phyloP scores from a whole-genome alignment of 2,329 filamentous ascomycete species.

The Teratosphaeria epicoccoides region DNA sequence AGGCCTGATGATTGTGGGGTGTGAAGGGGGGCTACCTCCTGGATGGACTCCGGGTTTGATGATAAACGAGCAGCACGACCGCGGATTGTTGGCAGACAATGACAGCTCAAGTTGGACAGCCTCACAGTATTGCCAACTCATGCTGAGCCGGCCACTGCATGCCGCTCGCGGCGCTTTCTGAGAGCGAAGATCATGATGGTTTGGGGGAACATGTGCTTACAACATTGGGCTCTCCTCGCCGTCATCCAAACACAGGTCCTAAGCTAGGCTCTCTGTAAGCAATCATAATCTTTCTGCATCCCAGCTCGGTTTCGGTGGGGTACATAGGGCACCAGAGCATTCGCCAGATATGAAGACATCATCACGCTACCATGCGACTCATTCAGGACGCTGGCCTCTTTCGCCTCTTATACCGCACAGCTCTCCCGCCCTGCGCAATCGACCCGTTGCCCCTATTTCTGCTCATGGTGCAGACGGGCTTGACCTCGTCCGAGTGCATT shows the following conservation, averaged over 20 bases:
- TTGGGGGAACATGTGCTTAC: neutral
- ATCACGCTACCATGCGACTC: neutral
- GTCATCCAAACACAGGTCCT: neutral
- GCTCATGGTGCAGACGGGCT: constrained; percentile 79
- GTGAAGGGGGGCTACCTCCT: too few species aligned
- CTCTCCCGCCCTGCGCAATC: constrained; percentile 23
- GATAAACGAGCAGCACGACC: too few species aligned
- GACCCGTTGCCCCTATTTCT: constrained; percentile 48
- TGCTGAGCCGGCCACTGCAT: too few species aligned
- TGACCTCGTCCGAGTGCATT: constrained; percentile 68
- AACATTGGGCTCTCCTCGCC: neutral
- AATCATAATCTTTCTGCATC: neutral
- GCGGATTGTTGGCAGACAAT: too few species aligned
- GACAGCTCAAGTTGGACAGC: too few species aligned
- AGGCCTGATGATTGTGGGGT: neutral
- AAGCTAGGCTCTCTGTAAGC: neutral
- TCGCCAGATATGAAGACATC: neutral
- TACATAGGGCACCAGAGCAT: neutral
- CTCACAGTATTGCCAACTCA: too few species aligned
- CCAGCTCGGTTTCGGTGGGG: neutral
- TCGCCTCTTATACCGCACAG: neutral
- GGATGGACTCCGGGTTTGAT: too few species aligned
- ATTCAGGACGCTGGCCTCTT: neutral
- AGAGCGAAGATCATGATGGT: too few species aligned
- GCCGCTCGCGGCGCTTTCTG: too few species aligned